Conservation (phyloP, 163 green algal genomes). For the Trebouxiophyceae sp. region DNA sequence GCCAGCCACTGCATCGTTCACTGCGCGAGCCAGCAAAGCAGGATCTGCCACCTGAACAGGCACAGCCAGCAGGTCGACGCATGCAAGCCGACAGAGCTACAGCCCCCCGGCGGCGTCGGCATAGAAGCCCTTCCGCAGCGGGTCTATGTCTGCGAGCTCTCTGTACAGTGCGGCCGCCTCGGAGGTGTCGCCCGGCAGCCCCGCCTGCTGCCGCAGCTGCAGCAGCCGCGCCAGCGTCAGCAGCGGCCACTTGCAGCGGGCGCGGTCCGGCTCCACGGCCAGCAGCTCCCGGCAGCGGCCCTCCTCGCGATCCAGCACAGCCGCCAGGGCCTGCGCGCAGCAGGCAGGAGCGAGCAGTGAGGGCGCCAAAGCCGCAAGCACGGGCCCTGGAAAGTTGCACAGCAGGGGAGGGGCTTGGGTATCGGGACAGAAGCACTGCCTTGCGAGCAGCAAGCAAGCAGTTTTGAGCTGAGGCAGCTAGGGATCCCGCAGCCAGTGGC, state of each 20-base stretch:
- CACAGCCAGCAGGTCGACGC: no score
- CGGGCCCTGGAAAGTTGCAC: background rate
- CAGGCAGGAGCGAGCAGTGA: no score
- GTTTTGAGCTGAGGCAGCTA: no score
- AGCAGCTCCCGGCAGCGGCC: constrained; percentile 21
- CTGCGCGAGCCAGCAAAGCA: no score
- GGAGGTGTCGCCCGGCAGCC: constrained; percentile 3
- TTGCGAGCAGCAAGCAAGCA: no score
- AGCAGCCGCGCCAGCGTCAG: constrained; percentile 55
- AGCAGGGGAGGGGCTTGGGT: background rate
- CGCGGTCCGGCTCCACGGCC: constrained; percentile 23
- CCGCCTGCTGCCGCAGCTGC: constrained; percentile 28
- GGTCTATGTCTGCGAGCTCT: constrained; percentile 53
- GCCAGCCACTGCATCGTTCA: no score
- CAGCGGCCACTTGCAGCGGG: constrained; percentile 72
- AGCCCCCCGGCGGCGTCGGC: constrained; percentile 30
- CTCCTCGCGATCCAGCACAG: constrained; percentile 45
- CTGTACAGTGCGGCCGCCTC: constrained; percentile 30
- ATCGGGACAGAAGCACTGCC: background rate
- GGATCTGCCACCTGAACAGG: no score
- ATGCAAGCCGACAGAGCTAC: background rate
- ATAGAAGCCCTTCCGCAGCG: constrained; percentile 64
- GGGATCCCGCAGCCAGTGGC: no score
- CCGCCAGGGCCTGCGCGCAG: constrained; percentile 16
- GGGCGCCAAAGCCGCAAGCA: background rate